Conservation (phyloP, 257 asterid genomes). For the Solanum clarkiae region DNA sequence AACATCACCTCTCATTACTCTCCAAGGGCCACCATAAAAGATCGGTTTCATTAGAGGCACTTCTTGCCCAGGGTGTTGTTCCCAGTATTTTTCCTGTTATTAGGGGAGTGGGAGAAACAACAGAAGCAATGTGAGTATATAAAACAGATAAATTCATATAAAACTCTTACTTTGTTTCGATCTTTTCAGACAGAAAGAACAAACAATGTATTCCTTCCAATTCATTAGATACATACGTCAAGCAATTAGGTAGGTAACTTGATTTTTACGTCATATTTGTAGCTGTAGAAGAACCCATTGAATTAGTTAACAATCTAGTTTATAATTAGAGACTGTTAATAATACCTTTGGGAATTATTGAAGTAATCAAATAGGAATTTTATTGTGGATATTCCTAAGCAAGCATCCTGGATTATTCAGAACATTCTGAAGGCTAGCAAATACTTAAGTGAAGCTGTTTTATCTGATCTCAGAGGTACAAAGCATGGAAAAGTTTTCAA, state of each 20-base stretch:
- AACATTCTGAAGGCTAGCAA: too few relatives aligned
- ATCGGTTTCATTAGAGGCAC: conserved; percentile 86
- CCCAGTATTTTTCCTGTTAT: conserved; percentile 87
- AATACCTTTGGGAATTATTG: too few relatives aligned
- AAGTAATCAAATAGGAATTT: too few relatives aligned
- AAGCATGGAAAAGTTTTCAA: too few relatives aligned
- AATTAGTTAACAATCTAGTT: not conserved
- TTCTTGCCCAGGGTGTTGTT: conserved; percentile 73
- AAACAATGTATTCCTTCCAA: not conserved
- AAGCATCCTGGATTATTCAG: too few relatives aligned
- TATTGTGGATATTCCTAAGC: too few relatives aligned
- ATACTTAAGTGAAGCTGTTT: too few relatives aligned
- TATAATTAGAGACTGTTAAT: not conserved
- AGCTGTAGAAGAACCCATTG: not conserved
- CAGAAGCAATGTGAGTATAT: not conserved
- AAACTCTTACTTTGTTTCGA: not conserved
- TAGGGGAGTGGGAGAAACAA: not conserved
- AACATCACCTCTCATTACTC: conserved; percentile 73
- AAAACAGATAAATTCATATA: not conserved
- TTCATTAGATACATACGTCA: not conserved
- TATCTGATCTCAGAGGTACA: too few relatives aligned
- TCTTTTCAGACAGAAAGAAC: not conserved
- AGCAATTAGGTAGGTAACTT: not conserved
- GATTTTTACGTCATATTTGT: not conserved
- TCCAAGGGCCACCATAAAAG: conserved; percentile 91